Evolutionary conservation across 768 basidiomycete species (phyloP).

Genomic region (Phaeotremella fagi): DNA sequence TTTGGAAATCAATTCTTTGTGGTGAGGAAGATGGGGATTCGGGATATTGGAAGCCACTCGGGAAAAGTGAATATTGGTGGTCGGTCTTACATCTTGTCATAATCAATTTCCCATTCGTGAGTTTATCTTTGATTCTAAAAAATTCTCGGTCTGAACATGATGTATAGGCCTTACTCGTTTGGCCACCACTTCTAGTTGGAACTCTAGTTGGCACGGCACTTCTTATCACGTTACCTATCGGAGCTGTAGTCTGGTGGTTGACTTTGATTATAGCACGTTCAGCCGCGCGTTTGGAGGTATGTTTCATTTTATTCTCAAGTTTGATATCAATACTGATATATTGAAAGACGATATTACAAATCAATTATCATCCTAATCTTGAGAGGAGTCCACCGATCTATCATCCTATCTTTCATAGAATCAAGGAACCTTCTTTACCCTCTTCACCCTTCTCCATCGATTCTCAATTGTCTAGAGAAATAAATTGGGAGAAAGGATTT

Average conservation of each 20-base stretch:
- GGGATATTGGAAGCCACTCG: conserved; percentile 36
- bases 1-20: conserved; percentile 28
- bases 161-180: conserved; percentile 39
- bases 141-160: neutral
- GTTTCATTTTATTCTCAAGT: neutral
- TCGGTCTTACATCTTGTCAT: conserved; percentile 39
- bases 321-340: neutral
- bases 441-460: conserved; percentile 9
- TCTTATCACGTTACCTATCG: conserved; percentile 45
- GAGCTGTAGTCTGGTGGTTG: conserved; percentile 46
- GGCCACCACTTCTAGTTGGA: conserved; percentile 45
- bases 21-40: conserved; percentile 31
- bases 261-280: conserved; percentile 44
- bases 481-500: conserved; percentile 43
- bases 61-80: conserved; percentile 33
- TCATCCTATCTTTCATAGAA: conserved; percentile 44
- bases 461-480: neutral
- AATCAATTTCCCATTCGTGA: conserved; percentile 46
- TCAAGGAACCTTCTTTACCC: conserved; percentile 19
- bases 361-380: conserved; percentile 36
- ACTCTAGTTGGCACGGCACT: conserved; percentile 46
- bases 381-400: conserved; percentile 19
- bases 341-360: conserved; percentile 42
- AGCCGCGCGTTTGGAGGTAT: conserved; percentile 43
- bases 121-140: conserved; percentile 10